Base-by-base conservation (phyloP, 148 eudicot genomes). In the Mesembryanthemum crystallinum region DNA sequence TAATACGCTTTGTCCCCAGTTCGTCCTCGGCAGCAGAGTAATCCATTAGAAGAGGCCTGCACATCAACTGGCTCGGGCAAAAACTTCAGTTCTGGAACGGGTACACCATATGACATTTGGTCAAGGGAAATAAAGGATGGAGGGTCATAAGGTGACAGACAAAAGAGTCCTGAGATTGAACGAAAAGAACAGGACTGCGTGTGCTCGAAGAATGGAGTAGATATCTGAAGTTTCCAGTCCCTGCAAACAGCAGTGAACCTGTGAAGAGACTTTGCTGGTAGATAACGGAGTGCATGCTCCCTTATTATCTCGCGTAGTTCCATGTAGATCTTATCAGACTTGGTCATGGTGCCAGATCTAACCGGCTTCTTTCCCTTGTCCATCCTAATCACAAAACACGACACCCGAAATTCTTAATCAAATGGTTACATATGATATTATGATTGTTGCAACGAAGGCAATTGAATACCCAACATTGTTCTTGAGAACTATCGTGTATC, bases 241-340 rank as follows among this genome's bases (percentile, higher is more conserved):
- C 84, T 84, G 30, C 87, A 88, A 52, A 91, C 92, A 54, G 77
- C 65, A 21, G 28, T 78, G 62, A 80, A 82, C 76, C 83, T 81
- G 79, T 39, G 54, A 73, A 89, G 85, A 24, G 91, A 76, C 81
- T 90, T 90, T 30, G 94, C 94, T 15, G 94, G 94, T 57, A 90
- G 87, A 76, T 66, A 88, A 62, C 79, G 82, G n/a, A 86, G 85
- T 27, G 86, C 85, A 55, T 84, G 75, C 79, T 88, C 92, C 81
- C 84, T 82, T 63, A 86, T 74, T 23, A 90, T 83, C 29, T 88
- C 89, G 77, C 59, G 83, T 9, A 90, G 76, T 73, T 90, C 91
- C 89, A 88, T 85, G 79, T 84, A 75, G 17, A 80, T 62, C 72
- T 64, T 79, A n/a, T 55, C 60, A 57, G 51, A 77, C 69, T 72